Percentiles rank a stretch among this genome's conserved stretches.
Conservation (phyloP, 2,329 filamentous ascomycete genomes). For the Aspergillus pseudoterreus region DNA sequence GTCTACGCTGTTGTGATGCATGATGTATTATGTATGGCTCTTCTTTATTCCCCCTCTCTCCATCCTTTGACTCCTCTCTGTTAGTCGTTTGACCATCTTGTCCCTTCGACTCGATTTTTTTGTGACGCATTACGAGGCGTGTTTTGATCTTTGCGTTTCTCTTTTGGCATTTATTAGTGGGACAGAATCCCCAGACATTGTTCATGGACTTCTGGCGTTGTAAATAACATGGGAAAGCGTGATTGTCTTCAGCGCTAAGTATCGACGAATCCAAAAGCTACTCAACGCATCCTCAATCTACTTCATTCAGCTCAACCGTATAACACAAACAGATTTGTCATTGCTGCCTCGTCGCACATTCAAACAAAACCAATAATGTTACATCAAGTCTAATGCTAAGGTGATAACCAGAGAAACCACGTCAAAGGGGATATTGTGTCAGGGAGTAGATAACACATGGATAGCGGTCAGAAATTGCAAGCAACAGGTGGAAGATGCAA, state of each 20-base stretch:
- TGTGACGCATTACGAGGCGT: not conserved
- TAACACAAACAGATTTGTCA: not conserved
- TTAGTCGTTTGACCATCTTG: slow-evolving; percentile 1
- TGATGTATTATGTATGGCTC: not conserved
- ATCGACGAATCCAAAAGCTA: not conserved
- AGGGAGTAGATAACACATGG: not conserved
- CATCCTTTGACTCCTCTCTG: not conserved
- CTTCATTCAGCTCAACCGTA: not conserved
- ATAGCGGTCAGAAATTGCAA: not conserved
- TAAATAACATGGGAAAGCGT: slow-evolving; percentile 2
- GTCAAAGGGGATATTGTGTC: not conserved
- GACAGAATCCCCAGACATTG: not conserved
- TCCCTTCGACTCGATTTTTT: not conserved
- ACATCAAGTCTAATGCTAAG: slow-evolving; percentile 28
- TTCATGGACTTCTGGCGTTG: slow-evolving; percentile 5
- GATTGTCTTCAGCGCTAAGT: not conserved
- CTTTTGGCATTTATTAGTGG: not conserved
- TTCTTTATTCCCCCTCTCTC: not conserved
- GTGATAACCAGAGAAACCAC: not conserved
- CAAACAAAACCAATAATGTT: slow-evolving; percentile 21
- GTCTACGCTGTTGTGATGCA: not conserved
- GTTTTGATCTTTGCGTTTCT: not conserved
- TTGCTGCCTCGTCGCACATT: slow-evolving; percentile 6
- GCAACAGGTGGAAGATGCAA: not conserved
- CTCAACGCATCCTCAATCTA: not conserved